phyloP scores from a whole-genome alignment of 768 basidiomycete genomes.

The Gloeophyllum trabeum region DNA sequence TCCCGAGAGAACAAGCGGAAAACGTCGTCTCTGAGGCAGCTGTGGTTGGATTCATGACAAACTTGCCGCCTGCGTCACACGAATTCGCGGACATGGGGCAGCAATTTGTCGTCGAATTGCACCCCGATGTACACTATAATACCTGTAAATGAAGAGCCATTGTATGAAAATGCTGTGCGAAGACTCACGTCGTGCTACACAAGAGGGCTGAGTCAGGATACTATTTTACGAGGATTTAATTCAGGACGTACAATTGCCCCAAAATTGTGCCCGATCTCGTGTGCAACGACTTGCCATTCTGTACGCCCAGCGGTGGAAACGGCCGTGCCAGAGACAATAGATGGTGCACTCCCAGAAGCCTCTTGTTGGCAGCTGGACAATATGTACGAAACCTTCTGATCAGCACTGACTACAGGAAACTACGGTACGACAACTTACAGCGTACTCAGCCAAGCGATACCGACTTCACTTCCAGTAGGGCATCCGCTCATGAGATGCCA shows the following conservation, averaged over 20 bases:
- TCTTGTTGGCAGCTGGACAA: slow-evolving; percentile 51
- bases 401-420: neutral
- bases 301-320: slow-evolving; percentile 68
- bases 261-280: slow-evolving; percentile 84
- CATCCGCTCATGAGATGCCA: slow-evolving; percentile 89
- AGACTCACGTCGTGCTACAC: slow-evolving; percentile 43
- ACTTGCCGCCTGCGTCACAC: slow-evolving; percentile 58
- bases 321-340: slow-evolving; percentile 66
- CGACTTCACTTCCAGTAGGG: slow-evolving; percentile 70
- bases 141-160: too few species aligned
- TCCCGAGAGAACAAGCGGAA: slow-evolving; percentile 72
- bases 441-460: slow-evolving; percentile 83
- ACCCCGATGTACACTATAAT: slow-evolving; percentile 61
- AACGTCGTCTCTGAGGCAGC: slow-evolving; percentile 54
- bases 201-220: slow-evolving; percentile 4
- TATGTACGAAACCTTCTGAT: neutral
- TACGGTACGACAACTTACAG: slow-evolving; percentile 30
- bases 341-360: slow-evolving; percentile 30
- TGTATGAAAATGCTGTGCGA: too few species aligned
- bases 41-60: slow-evolving; percentile 81
- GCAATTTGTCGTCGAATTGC: slow-evolving; percentile 44
- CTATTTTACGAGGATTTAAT: slow-evolving; percentile 8
- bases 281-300: slow-evolving; percentile 77
- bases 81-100: slow-evolving; percentile 52
- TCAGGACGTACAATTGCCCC: slow-evolving; percentile 62